Base-by-base conservation (phyloP, 192 early-diverging fungal genomes). In the Backusella westeae region DNA sequence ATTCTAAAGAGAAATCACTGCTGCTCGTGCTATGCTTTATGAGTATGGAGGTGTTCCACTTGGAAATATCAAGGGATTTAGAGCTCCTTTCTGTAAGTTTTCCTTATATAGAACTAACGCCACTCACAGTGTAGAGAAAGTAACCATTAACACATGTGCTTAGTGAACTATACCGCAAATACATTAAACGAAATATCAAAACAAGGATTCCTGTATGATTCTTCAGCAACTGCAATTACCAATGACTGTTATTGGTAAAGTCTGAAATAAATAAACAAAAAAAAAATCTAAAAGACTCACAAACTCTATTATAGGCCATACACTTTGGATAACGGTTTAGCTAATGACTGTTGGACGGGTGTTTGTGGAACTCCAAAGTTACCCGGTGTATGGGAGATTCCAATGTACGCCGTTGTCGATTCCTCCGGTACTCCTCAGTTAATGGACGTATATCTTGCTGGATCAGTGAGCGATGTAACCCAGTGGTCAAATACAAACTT, bases 361-460 rank as follows among this genome's bases (percentile, higher is more conserved):
- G 82, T 86, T 39, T 91, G 91, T 65, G 56, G 56, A 12, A 42
- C 71, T 1, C 73, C 79, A 41, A 74, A 72, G 14, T 66, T 84
- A 38, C 87, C 88, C 3, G 90, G 90, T 12, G 77, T 92, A 63
- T 92, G 89, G 88, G 90, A 92, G 81, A 81, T 92, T 32, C 90
- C 91, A 21, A 90, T 92, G 86, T 82, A 88, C 42, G 78, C 84
- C 9, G 78, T 89, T 67, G 75, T 85, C 10, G 86, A 87, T 68
- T 78, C 83, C 9, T 71, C 72, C 32, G 77, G 69, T 23, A 76
- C 75, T 12, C 68, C 81, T 32, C 78, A 78, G 49, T 73, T 83
- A 35, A 87, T 86, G 82, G 85, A 87, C 71, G 82, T 87, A 26
- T 85, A 89, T 35, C 79, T 90, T 26, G 75, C 77, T 34, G 87